Evolutionary conservation across 169 alveolate species (phyloP).

Genomic region (Perkinsus marinus): DNA sequence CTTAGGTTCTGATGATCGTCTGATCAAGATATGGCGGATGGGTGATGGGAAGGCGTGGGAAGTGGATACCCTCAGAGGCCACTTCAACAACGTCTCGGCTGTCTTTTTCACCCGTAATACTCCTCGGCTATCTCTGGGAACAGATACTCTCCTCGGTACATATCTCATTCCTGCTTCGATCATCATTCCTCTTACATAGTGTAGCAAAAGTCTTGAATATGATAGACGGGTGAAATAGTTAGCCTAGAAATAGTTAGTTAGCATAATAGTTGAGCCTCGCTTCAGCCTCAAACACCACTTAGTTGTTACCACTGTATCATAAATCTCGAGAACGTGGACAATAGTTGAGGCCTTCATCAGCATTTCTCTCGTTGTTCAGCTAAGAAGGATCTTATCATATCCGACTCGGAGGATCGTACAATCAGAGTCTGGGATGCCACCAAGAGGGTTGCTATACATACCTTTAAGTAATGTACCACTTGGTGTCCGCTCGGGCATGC

Average conservation of each 20-base stretch:
- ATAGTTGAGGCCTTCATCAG: no score
- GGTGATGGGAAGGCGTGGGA: slow-evolving; percentile 78
- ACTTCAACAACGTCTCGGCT: slow-evolving; percentile 81
- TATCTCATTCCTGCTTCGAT: no score
- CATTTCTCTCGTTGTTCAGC: background rate
- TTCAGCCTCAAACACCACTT: no score
- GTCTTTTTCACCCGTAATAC: slow-evolving; percentile 78
- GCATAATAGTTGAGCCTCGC: no score
- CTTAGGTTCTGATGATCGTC: slow-evolving; percentile 39
- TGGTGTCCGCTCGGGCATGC: background rate
- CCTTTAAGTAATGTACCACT: slow-evolving; percentile 14
- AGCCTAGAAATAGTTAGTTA: no score
- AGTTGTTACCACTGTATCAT: no score
- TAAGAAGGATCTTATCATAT: slow-evolving; percentile 63
- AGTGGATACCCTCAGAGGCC: slow-evolving; percentile 82
- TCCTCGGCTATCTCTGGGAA: background rate
- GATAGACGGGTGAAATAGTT: no score
- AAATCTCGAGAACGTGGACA: no score
- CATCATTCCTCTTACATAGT: no score
- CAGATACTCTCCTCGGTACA: no score
- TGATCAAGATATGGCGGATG: slow-evolving; percentile 44
- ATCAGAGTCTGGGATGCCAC: slow-evolving; percentile 83
- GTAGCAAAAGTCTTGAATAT: no score
- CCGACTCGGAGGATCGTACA: slow-evolving; percentile 82
- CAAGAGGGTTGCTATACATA: slow-evolving; percentile 66